phyloP scores from a whole-genome alignment of 2,329 filamentous ascomycete species.

The Aspergillus proliferans region DNA sequence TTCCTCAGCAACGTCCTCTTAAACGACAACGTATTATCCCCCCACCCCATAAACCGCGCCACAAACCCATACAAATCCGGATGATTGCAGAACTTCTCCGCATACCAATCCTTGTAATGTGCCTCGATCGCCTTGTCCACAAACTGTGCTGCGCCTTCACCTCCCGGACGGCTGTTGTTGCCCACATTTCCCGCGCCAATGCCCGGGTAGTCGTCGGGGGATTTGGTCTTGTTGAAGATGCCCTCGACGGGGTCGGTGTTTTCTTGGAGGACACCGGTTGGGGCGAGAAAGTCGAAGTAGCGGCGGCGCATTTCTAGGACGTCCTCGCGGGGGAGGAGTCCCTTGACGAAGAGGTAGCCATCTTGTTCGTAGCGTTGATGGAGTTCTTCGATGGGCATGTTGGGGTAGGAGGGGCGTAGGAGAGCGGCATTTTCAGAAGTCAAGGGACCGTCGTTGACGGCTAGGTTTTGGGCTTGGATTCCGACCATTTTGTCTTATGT shows the following conservation, averaged over 20 bases:
- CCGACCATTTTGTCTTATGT: conserved; percentile 14
- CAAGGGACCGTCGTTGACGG: conserved; percentile 44
- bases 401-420: conserved; percentile 39
- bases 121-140: conserved; percentile 50
- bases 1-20: conserved; percentile 50
- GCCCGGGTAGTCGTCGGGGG: conserved; percentile 43
- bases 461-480: conserved; percentile 21
- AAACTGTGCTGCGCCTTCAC: conserved; percentile 38
- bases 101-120: conserved; percentile 50
- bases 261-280: conserved; percentile 52
- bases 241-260: conserved; percentile 48
- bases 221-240: conserved; percentile 45
- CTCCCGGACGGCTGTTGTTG: conserved; percentile 43
- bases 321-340: conserved; percentile 47
- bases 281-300: conserved; percentile 50
- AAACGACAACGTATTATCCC: conserved; percentile 41
- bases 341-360: conserved; percentile 53
- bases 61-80: conserved; percentile 46
- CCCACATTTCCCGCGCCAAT: conserved; percentile 48
- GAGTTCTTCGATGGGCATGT: conserved; percentile 44
- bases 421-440: conserved; percentile 38
- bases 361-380: conserved; percentile 43
- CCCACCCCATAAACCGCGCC: conserved; percentile 50
- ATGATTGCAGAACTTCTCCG: conserved; percentile 50
- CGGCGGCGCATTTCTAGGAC: conserved; percentile 47